Evolutionary conservation across 2,329 filamentous ascomycete species (phyloP), one percentile per base, ranked within the genome.

Genomic region (Eurotiales sp.): DNA sequence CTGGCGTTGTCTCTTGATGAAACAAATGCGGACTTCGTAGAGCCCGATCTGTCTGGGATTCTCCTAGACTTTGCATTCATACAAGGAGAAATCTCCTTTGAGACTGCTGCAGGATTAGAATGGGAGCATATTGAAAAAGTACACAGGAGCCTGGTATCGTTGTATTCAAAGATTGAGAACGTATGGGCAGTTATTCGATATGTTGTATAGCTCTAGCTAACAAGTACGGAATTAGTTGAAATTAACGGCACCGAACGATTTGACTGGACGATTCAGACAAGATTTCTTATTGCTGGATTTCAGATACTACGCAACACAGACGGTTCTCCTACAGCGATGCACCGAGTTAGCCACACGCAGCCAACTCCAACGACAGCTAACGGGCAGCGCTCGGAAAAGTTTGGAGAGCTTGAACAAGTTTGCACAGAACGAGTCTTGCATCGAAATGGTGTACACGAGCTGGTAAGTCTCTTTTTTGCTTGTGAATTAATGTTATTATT

Each of bases 371-470:
- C 19, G 14, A 43, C 27, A 27, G n/a, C 19, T 22, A 1, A 12
- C 43, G 21, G 22, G 37, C 17, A 36, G 39, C n/a, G 47, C 47
- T 50, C 47, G 39, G 34, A 25, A 43, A n/a, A 14, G n/a, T 19
- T 27, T 50, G 15, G n/a, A 42, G 15, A 25, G 27, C 32, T 43
- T 49, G 14, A n/a, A 15, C 6, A 15, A 34, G 23, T 27, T 50
- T 14, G 14, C 15, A 6, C 19, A 22, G 15, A 17, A 36, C 23
- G 27, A 8, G n/a, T 21, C 4, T 25, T 10, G 6, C 17, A 27
- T 43, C 17, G 47, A 43, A 15, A 34, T 43, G 29, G 25, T 29
- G 4, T 15, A 43, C 21, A 10, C 27, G 14, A 34, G 39, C 39
- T 50, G 47, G 47, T 50, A 1, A 43, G 47, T 43, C 22, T 21